phyloP scores from a whole-genome alignment of 73 alveolate genomes.

The Paramecium pentaurelia region DNA sequence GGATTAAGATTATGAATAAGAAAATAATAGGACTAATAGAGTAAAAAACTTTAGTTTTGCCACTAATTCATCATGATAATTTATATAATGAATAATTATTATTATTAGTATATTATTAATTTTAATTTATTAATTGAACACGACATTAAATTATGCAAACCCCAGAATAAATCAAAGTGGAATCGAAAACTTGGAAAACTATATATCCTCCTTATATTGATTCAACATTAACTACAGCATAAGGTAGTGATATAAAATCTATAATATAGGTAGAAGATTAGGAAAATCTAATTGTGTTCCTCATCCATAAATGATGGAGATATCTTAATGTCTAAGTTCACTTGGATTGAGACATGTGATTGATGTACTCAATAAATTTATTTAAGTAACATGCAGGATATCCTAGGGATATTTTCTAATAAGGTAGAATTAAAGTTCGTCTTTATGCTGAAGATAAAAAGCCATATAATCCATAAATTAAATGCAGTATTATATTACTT shows the following conservation, averaged over 20 bases:
- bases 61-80: not conserved
- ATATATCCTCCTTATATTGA: constrained; percentile 41
- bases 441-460: not conserved
- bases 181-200: constrained; percentile 30
- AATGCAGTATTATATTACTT: not conserved
- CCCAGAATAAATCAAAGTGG: constrained; percentile 21
- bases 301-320: constrained; percentile 14
- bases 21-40: constrained; percentile 49
- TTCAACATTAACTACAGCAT: not conserved
- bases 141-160: constrained; percentile 33
- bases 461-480: constrained; percentile 15
- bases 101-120: not conserved
- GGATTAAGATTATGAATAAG: constrained; percentile 52
- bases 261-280: not conserved
- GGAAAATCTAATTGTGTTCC: not conserved
- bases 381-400: not conserved
- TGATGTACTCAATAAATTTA: not conserved
- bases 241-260: not conserved
- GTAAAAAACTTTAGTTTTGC: constrained; percentile 61
- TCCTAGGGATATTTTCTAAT: not conserved
- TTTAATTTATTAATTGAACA: not conserved
- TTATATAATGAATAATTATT: not conserved
- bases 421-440: constrained; percentile 22
- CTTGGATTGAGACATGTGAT: constrained; percentile 13
- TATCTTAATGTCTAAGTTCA: not conserved